These are phyloP conservation scores for Globisporangium heterothallicum DNA, from an alignment of 352 stramenopile species.

Conservation along the genomic window DNA sequence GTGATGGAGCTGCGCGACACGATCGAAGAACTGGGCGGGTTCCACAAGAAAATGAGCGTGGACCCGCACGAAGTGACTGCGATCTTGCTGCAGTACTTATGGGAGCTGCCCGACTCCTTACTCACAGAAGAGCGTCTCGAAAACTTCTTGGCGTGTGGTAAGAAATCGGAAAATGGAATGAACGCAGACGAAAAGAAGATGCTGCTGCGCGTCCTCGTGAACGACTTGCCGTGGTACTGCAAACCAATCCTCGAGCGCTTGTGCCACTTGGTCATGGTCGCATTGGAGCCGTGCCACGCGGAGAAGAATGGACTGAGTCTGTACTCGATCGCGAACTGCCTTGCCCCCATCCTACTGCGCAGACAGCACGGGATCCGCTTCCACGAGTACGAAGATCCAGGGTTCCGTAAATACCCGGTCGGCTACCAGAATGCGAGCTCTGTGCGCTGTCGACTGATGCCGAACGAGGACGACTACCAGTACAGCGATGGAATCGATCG, in stretches of 20 bases:
- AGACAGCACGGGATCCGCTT: slow-evolving; percentile 45
- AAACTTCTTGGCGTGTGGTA: slow-evolving; percentile 58
- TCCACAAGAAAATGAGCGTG: slow-evolving; percentile 79
- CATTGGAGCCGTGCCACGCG: slow-evolving; percentile 48
- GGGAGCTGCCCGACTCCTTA: slow-evolving; percentile 75
- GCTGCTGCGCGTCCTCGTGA: slow-evolving; percentile 63
- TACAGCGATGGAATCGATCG: slow-evolving; percentile 31
- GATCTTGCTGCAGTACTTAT: slow-evolving; percentile 79
- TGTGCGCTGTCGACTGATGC: slow-evolving; percentile 48
- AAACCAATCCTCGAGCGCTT: slow-evolving; percentile 73
- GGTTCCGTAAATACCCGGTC: slow-evolving; percentile 65
- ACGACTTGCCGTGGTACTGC: slow-evolving; percentile 76
- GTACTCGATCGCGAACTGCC: slow-evolving; percentile 55
- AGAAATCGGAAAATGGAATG: slow-evolving; percentile 25
- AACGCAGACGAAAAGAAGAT: slow-evolving; percentile 47
- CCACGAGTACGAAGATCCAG: slow-evolving; percentile 66
- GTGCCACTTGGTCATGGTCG: slow-evolving; percentile 57
- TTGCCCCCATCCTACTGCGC: slow-evolving; percentile 65
- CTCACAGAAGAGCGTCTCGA: slow-evolving; percentile 67
- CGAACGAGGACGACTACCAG: slow-evolving; percentile 32
- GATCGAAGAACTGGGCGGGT: slow-evolving; percentile 76
- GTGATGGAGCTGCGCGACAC: slow-evolving; percentile 76
- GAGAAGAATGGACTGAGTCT: slow-evolving; percentile 65
- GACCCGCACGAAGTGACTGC: slow-evolving; percentile 75
- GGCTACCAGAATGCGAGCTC: slow-evolving; percentile 49